Evolutionary conservation across 169 alveolate genomes (phyloP), one percentile per base, ranked within the genome.

Genomic region (Theileria luwenshuni): DNA sequence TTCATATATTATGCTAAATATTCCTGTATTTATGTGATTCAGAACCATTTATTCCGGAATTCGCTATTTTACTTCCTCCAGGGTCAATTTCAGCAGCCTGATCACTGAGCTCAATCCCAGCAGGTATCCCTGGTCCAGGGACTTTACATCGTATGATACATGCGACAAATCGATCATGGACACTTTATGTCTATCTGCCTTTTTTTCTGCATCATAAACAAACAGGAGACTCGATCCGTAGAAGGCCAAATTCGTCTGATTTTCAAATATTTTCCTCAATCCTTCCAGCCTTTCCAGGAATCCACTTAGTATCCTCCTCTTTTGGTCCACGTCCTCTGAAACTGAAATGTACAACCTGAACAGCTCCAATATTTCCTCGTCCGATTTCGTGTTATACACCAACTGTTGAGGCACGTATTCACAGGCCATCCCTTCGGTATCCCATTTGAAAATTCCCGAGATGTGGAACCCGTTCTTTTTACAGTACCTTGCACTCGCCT

Each of bases 151-250:
- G 52, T 76, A 62, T 27, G 89, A 69, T 42, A 84, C 92, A 58
- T 86, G 92, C 3, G 92, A 83, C 51, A 86, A 77, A 65, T 83
- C 92, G 48, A 86, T 86, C 75, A 86, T 76, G 64, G 75, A 65
- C 38, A 86, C 77, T 30, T 69, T 63, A 28, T 51, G 59, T 25
- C 73, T 28, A 30, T 74, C 59, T 38, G 70, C 61, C 5, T 73
- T 69, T 23, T 80, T 84, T 23, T 59, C 69, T 23, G 90, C 69
- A 56, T 86, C 92, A 42, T 56, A 86, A 35, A 86, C 90, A 58
- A 86, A 86, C 45, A 86, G 69, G 47, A 86, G 62, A 49, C 89
- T 83, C 27, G 84, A 56, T 33, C 92, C 92, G 70, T 77, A 86
- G 45, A 86, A 76, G 43, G 87, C 90, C 83, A 86, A 76, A 45